Evolutionary conservation across 495 filamentous ascomycete genomes (phyloP).

Genomic region (Endocarpon pusillum): DNA sequence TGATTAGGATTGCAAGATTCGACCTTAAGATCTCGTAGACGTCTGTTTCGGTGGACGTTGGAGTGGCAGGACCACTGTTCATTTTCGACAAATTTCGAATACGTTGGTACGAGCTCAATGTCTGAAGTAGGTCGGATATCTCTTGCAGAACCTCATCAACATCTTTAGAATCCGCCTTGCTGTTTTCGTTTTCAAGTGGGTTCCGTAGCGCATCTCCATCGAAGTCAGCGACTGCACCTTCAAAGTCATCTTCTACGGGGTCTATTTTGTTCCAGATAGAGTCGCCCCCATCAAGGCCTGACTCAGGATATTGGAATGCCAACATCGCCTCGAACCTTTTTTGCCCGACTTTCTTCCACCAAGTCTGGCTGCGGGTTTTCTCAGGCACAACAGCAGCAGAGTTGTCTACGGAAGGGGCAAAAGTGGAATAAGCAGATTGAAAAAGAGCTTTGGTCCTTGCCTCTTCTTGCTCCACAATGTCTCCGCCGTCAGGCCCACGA

Average conservation of each 20-base stretch:
- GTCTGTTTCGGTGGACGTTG: slow-evolving; percentile 46
- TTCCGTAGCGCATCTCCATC: slow-evolving; percentile 23
- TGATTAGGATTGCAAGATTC: slow-evolving; percentile 53
- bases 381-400: slow-evolving; percentile 53
- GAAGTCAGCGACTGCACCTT: slow-evolving; percentile 19
- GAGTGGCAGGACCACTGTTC: slow-evolving; percentile 27
- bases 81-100: slow-evolving; percentile 53
- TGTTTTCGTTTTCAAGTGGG: slow-evolving; percentile 28
- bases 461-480: slow-evolving; percentile 33
- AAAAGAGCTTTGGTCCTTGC: slow-evolving; percentile 58
- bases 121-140: slow-evolving; percentile 70
- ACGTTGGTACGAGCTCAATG: slow-evolving; percentile 70
- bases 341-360: slow-evolving; percentile 69
- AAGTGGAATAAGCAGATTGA: slow-evolving; percentile 70
- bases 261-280: slow-evolving; percentile 23
- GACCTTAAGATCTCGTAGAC: slow-evolving; percentile 62
- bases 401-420: slow-evolving; percentile 73
- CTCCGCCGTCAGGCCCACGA: slow-evolving; percentile 29
- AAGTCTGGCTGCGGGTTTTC: slow-evolving; percentile 55
- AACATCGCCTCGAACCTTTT: slow-evolving; percentile 36
- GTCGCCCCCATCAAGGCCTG: neutral
- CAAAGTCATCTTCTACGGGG: slow-evolving; percentile 18
- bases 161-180: slow-evolving; percentile 37
- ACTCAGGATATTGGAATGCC: slow-evolving; percentile 15
- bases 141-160: slow-evolving; percentile 59